Conservation (phyloP, 352 stramenopile genomes). For the Phytophthora colocasiae region DNA sequence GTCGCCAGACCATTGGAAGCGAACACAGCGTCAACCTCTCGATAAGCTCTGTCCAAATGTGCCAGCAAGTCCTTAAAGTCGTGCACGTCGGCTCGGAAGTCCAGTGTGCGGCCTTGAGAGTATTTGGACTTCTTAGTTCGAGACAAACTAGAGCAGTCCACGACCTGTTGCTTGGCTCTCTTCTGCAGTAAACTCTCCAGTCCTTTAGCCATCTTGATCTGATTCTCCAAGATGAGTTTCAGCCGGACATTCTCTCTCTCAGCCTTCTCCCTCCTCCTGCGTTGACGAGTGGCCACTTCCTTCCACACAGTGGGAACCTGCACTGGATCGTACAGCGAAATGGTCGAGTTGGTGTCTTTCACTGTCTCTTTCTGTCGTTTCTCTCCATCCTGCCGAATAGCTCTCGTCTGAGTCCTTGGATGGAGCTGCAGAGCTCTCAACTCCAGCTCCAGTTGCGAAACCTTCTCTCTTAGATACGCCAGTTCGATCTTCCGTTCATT, state of each 20-base stretch:
- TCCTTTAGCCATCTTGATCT: constrained; percentile 41
- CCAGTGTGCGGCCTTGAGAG: constrained; percentile 40
- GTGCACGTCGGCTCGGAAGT: constrained; percentile 43
- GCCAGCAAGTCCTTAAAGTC: constrained; percentile 45
- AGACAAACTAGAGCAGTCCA: constrained; percentile 42
- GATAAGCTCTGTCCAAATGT: constrained; percentile 42
- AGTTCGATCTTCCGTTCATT: constrained; percentile 72
- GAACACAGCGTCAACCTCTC: constrained; percentile 48
- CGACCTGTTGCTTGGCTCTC: constrained; percentile 41
- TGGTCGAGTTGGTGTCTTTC: constrained; percentile 4
- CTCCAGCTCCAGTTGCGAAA: constrained; percentile 67
- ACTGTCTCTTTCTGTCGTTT: constrained; percentile 6
- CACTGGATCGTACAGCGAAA: constrained; percentile 31
- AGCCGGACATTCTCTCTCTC: constrained; percentile 62
- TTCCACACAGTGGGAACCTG: constrained; percentile 40
- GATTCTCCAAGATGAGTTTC: constrained; percentile 56
- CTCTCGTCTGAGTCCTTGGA: constrained; percentile 34
- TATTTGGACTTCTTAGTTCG: constrained; percentile 45
- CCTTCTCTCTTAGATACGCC: constrained; percentile 74
- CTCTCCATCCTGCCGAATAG: constrained; percentile 32
- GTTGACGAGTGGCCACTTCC: constrained; percentile 48
- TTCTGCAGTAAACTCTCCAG: constrained; percentile 45
- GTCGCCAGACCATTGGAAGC: constrained; percentile 42
- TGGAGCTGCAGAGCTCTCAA: constrained; percentile 48
- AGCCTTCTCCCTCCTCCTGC: constrained; percentile 43